phyloP scores from a whole-genome alignment of 208 protist genomes.

The Crithidia expoeki region DNA sequence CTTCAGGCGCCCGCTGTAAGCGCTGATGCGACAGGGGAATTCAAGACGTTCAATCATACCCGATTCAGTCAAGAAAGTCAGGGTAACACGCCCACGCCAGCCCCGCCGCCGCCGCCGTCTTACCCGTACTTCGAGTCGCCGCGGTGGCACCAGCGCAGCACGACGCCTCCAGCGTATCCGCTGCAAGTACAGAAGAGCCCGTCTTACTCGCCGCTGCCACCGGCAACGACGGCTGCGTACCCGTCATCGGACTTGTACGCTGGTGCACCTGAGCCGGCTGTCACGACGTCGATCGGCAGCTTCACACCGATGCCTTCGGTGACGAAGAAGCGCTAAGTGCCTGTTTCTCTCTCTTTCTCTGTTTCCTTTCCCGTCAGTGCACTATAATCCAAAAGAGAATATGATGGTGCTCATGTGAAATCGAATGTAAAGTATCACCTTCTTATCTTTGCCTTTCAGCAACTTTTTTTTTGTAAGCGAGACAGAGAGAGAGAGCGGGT shows the following conservation, averaged over 20 bases:
- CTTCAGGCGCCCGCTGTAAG: background rate
- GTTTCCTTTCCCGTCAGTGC: background rate
- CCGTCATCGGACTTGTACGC: constrained; percentile 1
- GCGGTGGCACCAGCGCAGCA: background rate
- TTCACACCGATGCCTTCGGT: background rate
- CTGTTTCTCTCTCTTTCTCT: background rate
- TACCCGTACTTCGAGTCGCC: constrained; percentile 5
- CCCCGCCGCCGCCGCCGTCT: background rate
- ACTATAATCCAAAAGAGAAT: too few species aligned
- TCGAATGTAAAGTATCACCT: too few species aligned
- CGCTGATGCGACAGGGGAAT: background rate
- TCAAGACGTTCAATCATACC: background rate
- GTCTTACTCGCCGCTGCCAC: background rate
- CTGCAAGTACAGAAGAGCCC: background rate
- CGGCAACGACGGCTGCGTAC: background rate
- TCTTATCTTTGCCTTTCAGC: too few species aligned
- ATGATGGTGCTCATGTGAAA: too few species aligned
- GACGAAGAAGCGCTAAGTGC: background rate
- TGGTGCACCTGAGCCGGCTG: background rate
- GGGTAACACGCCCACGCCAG: too few species aligned
- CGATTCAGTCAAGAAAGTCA: constrained; percentile 3
- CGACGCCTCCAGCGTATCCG: background rate
- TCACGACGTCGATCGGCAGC: background rate
- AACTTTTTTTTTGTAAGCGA: too few species aligned
- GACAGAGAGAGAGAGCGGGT: too few species aligned